Percentiles rank a stretch among this genome's conserved stretches.
Evolutionary conservation across 2,329 filamentous ascomycete species (phyloP).

Genomic region (Colletotrichum lentis): DNA sequence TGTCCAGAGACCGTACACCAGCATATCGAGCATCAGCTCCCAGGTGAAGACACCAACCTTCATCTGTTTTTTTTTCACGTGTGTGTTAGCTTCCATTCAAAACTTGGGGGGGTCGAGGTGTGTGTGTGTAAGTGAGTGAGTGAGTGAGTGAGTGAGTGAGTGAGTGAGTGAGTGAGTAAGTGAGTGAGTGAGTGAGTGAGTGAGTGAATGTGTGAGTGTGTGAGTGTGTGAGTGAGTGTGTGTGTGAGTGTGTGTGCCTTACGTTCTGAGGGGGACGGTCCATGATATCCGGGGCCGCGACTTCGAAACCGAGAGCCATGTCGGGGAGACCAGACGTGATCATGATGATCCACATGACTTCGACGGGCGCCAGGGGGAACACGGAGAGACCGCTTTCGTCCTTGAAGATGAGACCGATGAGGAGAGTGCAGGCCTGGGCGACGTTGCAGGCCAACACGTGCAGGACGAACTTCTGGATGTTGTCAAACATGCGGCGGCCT

Average conservation of each 20-base stretch:
- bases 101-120: conserved; percentile 15
- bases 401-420: conserved; percentile 76
- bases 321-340: conserved; percentile 77
- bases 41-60: conserved; percentile 68
- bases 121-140: too few species aligned
- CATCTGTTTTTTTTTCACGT: conserved; percentile 41
- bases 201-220: too few species aligned
- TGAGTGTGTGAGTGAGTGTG: too few species aligned
- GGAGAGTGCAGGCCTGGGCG: conserved; percentile 71
- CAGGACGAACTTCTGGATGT: conserved; percentile 77
- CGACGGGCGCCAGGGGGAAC: conserved; percentile 75
- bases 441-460: conserved; percentile 74
- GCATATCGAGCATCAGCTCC: conserved; percentile 71
- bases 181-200: too few species aligned
- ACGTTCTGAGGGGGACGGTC: conserved; percentile 72
- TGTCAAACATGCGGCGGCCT: conserved; percentile 75
- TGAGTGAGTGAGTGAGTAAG: too few species aligned
- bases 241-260: too few species aligned
- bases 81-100: neutral
- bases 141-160: too few species aligned
- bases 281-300: conserved; percentile 74
- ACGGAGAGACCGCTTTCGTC: conserved; percentile 69
- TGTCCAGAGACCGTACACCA: conserved; percentile 74
- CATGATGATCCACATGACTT: conserved; percentile 84
- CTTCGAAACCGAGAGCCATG: conserved; percentile 78